Percentiles rank a stretch among this genome's conserved stretches.
phyloP scores from a whole-genome alignment of 805 yeast genomes.

The Teunomyces panamensis region DNA sequence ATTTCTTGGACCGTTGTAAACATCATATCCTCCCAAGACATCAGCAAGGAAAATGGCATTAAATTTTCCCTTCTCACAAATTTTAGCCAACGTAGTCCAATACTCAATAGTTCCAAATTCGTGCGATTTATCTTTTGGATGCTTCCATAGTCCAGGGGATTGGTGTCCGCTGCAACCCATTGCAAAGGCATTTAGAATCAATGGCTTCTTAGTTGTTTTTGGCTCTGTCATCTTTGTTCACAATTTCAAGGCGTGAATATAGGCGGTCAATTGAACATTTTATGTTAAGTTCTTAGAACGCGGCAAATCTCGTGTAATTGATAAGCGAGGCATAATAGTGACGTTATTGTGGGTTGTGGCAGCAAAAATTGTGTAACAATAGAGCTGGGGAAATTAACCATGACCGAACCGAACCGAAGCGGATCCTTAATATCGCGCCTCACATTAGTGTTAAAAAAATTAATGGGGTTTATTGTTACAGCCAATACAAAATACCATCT shows the following conservation, averaged over 20 bases:
- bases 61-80: conserved; percentile 4
- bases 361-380: not conserved
- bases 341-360: conserved; percentile 3
- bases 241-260: not conserved
- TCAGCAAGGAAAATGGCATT: conserved; percentile 5
- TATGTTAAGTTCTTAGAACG: not conserved
- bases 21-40: conserved; percentile 6
- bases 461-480: not conserved
- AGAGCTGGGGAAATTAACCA: not conserved
- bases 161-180: conserved; percentile 4
- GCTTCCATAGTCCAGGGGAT: conserved; percentile 5
- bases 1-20: conserved; percentile 5
- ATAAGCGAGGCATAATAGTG: not conserved
- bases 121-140: conserved; percentile 2
- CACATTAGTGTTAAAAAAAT: not conserved
- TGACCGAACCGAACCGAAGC: not conserved
- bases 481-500: not conserved
- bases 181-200: conserved; percentile 4
- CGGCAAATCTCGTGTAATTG: not conserved
- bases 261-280: not conserved
- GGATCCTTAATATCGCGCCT: not conserved
- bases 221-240: not conserved
- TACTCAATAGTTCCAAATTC: conserved; percentile 4
- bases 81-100: conserved; percentile 5
- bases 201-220: not conserved